These are phyloP conservation scores for Collybiopsis confluens DNA, from an alignment of 768 basidiomycete species.

Conservation along the genomic window DNA sequence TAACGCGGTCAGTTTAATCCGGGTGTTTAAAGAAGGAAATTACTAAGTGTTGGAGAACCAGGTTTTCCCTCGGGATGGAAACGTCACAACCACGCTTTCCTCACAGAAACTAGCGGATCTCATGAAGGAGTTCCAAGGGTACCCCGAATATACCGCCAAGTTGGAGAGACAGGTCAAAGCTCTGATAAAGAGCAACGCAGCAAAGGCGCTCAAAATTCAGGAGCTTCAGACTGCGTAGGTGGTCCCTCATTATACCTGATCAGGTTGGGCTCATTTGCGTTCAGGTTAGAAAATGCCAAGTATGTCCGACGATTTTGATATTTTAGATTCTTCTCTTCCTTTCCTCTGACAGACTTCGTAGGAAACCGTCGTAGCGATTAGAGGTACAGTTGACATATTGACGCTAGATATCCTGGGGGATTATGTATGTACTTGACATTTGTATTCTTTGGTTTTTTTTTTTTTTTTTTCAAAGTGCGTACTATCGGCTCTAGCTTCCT, in stretches of 20 bases:
- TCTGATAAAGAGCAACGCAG: slow-evolving; percentile 28
- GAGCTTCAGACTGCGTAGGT: slow-evolving; percentile 24
- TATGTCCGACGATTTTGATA: background rate
- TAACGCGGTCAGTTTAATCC: background rate
- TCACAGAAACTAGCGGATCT: slow-evolving; percentile 19
- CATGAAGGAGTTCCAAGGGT: slow-evolving; percentile 8
- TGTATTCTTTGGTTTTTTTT: background rate
- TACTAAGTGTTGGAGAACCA: too few relatives aligned
- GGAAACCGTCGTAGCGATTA: background rate
- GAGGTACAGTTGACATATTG: too few relatives aligned
- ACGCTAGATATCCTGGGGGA: background rate
- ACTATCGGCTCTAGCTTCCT: background rate
- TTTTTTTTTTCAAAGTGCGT: too few relatives aligned
- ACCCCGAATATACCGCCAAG: slow-evolving; percentile 26
- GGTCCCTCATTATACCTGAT: background rate
- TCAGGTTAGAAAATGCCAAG: slow-evolving; percentile 1
- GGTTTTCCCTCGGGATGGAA: too few relatives aligned
- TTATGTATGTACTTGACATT: background rate
- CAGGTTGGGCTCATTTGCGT: background rate
- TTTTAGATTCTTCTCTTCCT: background rate
- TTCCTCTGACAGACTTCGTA: background rate
- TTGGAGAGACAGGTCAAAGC: slow-evolving; percentile 36
- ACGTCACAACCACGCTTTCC: background rate
- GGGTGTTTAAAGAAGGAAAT: too few relatives aligned
- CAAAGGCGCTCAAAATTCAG: slow-evolving; percentile 28